Base-by-base conservation (phyloP, 2,329 filamentous ascomycete genomes). In the Hypoxylon sp. region DNA sequence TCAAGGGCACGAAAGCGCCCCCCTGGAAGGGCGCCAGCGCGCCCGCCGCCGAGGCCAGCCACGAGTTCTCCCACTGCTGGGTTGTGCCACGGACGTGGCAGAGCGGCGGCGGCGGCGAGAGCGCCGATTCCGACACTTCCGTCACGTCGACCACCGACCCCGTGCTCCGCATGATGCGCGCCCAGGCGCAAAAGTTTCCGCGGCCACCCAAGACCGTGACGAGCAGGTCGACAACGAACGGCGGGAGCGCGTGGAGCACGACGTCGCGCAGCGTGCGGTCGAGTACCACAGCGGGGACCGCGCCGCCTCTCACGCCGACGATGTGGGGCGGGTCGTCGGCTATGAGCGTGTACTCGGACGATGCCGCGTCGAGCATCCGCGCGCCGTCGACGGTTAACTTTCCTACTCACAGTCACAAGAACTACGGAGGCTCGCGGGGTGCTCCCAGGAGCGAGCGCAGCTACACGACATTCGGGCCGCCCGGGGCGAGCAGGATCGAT, bases 21-120 rank as follows among this genome's bases (percentile, higher is more conserved):
- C 85, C 86, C 2, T 89, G 87, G 87, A 82, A 80, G 52, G 77
- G 76, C 3, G 71, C 71, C 8, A 66, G 52, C 4, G 64, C 54
- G 20, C 58, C 68, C 24, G 68, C 56, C 19, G 64, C 59, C 13
- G 80, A 83, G 60, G 79, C 80, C 0, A 70, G 76, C 7, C 84
- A 86, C 64, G 81, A 84, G 70, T 76, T 81, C 17, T 85, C 82
- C 2, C 79, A 86, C 68, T 87, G 84, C 74, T 87, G 84, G 84
- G 62, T 75, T 0, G 78, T 78, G 10, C 77, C 79, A 2, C 77
- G 72, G n/a, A 74, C 71, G 5, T 83, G 83, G 82, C 68, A 72
- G 24, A 69, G 62, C 43, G 69, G 65, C n/a, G 69, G 65, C 49
- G 65, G 56, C 15, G 43, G 46, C 19, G 69, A 71, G 19, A 64